A percentile compares a stretch with the other conserved stretches of the same genome.
Conservation (phyloP, 1,139 yeast species). For the Debaryomyces subglobosus region DNA sequence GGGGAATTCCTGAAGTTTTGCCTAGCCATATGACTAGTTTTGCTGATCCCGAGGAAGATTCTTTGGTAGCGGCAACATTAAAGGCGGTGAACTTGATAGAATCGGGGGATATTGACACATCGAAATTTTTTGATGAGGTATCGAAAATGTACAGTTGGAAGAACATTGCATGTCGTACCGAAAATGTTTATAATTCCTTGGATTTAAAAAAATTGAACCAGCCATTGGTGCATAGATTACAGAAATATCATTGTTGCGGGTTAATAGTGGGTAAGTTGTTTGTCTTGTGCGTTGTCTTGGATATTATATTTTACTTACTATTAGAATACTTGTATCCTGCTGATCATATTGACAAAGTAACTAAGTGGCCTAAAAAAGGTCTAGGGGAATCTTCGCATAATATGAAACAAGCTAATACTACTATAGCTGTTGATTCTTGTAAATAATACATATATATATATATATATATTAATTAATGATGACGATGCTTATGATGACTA, state of each 20-base stretch:
- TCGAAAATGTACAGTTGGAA: slow-evolving; percentile 90
- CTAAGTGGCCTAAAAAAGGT: slow-evolving; percentile 69
- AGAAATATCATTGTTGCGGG: slow-evolving; percentile 73
- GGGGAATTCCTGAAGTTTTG: slow-evolving; percentile 96
- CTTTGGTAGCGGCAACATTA: slow-evolving; percentile 69
- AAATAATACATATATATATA: slow-evolving; percentile 1
- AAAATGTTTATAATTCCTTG: slow-evolving; percentile 70
- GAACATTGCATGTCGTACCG: slow-evolving; percentile 86
- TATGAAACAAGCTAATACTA: background rate
- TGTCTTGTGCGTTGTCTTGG: slow-evolving; percentile 78
- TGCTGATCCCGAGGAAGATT: slow-evolving; percentile 82
- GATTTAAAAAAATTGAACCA: slow-evolving; percentile 46
- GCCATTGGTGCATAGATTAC: slow-evolving; percentile 52
- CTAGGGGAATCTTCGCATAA: background rate
- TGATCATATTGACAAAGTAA: slow-evolving; percentile 65
- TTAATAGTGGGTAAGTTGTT: slow-evolving; percentile 83
- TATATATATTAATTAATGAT: background rate
- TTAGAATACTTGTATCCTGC: slow-evolving; percentile 76
- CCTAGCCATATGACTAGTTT: slow-evolving; percentile 94
- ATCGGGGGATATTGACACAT: slow-evolving; percentile 65
- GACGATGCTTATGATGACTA: background rate
- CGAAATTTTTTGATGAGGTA: slow-evolving; percentile 76
- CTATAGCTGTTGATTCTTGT: slow-evolving; percentile 9
- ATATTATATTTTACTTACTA: slow-evolving; percentile 62
- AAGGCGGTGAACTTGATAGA: slow-evolving; percentile 64